Evolutionary conservation across 1,284 basidiomycete genomes (phyloP).

Genomic region (Boletus austroedulis): DNA sequence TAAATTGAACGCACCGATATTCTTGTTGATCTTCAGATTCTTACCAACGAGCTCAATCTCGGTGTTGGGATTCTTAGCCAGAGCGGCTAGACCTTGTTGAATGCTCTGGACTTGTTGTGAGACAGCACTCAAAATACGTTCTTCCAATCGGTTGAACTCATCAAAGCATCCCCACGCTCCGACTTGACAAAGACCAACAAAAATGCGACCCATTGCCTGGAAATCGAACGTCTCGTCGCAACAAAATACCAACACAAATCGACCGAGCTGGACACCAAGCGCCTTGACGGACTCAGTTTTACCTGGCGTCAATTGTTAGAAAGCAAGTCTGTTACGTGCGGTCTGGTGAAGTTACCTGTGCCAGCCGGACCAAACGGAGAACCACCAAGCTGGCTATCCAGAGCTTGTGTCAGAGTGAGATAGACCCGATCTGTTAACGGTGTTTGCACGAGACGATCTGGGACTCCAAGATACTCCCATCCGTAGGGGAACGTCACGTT

Average conservation of each 20-base stretch:
- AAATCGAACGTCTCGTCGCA: slow-evolving; percentile 99
- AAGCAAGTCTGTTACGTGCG: neutral
- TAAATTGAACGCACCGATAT: slow-evolving; percentile 64
- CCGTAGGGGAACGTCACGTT: slow-evolving; percentile 96
- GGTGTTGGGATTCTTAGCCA: slow-evolving; percentile 77
- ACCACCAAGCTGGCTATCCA: slow-evolving; percentile 93
- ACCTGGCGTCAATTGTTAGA: slow-evolving; percentile 44
- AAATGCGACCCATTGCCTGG: slow-evolving; percentile 99
- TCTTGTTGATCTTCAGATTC: slow-evolving; percentile 87
- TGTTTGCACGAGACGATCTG: slow-evolving; percentile 96
- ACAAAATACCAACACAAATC: slow-evolving; percentile 98
- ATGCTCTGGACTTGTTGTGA: slow-evolving; percentile 99
- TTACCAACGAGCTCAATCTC: slow-evolving; percentile 98
- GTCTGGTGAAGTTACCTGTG: slow-evolving; percentile 61
- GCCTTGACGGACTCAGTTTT: slow-evolving; percentile 99
- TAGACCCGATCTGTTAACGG: slow-evolving; percentile 98
- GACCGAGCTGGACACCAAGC: slow-evolving; percentile 93
- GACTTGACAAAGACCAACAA: slow-evolving; percentile 97
- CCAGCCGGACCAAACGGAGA: slow-evolving; percentile 98
- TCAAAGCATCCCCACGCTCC: slow-evolving; percentile 99
- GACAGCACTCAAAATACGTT: slow-evolving; percentile 95
- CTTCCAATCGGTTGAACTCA: slow-evolving; percentile 97
- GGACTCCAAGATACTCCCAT: slow-evolving; percentile 97
- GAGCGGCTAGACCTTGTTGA: slow-evolving; percentile 86
- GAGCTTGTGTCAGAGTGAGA: slow-evolving; percentile 93